Evolutionary conservation across 208 protist genomes (phyloP).

Genomic region (Polymyxa betae): DNA sequence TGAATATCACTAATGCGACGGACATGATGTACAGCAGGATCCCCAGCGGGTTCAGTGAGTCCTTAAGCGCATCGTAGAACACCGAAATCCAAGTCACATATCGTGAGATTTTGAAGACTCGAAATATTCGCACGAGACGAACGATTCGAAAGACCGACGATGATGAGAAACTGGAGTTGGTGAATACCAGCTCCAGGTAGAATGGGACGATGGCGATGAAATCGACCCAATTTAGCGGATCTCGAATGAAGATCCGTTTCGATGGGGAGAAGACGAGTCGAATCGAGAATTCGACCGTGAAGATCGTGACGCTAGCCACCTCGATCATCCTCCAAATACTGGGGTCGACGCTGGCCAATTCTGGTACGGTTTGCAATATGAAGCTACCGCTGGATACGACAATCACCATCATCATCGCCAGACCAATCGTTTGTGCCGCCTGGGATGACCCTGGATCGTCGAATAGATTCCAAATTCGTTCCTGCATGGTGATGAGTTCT

Average conservation of each 20-base stretch:
- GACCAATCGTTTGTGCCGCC: not conserved
- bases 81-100: constrained; percentile 57
- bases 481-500: not conserved
- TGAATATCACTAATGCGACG: constrained; percentile 65
- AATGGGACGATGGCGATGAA: constrained; percentile 66
- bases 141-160: constrained; percentile 67
- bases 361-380: constrained; percentile 53
- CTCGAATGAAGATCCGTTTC: not conserved
- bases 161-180: not conserved
- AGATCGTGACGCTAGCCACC: constrained; percentile 51
- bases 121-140: constrained; percentile 67
- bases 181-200: constrained; percentile 63
- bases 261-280: constrained; percentile 46
- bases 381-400: constrained; percentile 26
- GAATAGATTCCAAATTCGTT: constrained; percentile 34
- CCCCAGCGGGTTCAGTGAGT: constrained; percentile 48
- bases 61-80: constrained; percentile 50
- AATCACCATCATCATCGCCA: constrained; percentile 27
- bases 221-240: constrained; percentile 65
- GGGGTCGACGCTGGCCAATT: not conserved
- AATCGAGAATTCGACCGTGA: constrained; percentile 61
- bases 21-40: constrained; percentile 67
- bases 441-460: constrained; percentile 10
- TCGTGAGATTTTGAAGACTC: constrained; percentile 69
- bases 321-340: constrained; percentile 59